A percentile compares a stretch with the other conserved stretches of the same genome.
Conservation (phyloP, 495 filamentous ascomycete species). For the Lasiosphaeria hispida region DNA sequence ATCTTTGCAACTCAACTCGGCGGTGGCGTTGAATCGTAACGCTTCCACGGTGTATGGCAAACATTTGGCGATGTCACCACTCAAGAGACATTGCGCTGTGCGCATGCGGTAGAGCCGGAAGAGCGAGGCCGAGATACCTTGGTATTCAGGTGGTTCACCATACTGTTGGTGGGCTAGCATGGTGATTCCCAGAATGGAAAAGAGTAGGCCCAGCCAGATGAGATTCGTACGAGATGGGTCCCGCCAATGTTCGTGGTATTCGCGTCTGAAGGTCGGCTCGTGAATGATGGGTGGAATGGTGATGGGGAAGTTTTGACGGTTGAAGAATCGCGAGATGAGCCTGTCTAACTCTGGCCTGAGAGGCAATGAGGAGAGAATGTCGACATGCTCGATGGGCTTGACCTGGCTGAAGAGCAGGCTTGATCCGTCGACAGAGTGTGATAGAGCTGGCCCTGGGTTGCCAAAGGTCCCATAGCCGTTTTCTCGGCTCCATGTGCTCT, state of each 20-base stretch:
- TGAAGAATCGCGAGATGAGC: slow-evolving; percentile 5
- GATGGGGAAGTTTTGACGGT: slow-evolving; percentile 16
- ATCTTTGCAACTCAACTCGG: slow-evolving; percentile 23
- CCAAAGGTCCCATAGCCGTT: background rate
- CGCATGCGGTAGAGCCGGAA: slow-evolving; percentile 52
- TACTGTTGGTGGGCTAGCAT: slow-evolving; percentile 66
- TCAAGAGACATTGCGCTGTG: slow-evolving; percentile 34
- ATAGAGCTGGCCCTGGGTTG: slow-evolving; percentile 17
- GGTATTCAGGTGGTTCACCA: slow-evolving; percentile 68
- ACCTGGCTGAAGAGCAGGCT: slow-evolving; percentile 21
- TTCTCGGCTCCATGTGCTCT: slow-evolving; percentile 23
- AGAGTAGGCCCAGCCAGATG: slow-evolving; percentile 33
- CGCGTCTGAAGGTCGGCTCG: slow-evolving; percentile 23
- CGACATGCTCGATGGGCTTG: slow-evolving; percentile 8
- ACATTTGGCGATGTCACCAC: slow-evolving; percentile 54
- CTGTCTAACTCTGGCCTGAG: slow-evolving; percentile 10
- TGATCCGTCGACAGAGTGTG: slow-evolving; percentile 14
- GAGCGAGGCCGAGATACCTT: slow-evolving; percentile 54
- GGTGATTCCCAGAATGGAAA: slow-evolving; percentile 65
- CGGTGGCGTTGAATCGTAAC: slow-evolving; percentile 31
- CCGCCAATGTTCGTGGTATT: slow-evolving; percentile 22
- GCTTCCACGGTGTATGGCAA: slow-evolving; percentile 38
- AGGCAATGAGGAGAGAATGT: slow-evolving; percentile 11
- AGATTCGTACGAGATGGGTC: slow-evolving; percentile 18
- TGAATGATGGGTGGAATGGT: slow-evolving; percentile 24